These are phyloP conservation scores for Pythium guiyangense DNA, from an alignment of 352 stramenopile genomes.

Conservation along the genomic window DNA sequence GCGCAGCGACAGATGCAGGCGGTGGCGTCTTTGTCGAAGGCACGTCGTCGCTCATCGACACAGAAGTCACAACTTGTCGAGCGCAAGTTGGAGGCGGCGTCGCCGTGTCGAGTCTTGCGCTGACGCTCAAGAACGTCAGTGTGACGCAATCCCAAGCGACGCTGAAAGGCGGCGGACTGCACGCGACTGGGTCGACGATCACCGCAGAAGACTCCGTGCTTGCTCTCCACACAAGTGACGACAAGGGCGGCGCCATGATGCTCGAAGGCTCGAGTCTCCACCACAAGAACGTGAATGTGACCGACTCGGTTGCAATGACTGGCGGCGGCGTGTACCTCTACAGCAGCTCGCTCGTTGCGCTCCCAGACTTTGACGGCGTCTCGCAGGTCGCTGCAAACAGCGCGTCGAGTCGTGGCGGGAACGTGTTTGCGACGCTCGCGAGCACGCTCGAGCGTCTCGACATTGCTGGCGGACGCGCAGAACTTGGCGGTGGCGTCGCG, in stretches of 20 bases:
- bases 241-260: conserved; percentile 30
- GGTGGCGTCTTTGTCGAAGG: conserved; percentile 26
- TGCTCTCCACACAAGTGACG: conserved; percentile 1
- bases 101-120: neutral
- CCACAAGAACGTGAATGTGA: conserved; percentile 24
- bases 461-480: conserved; percentile 1
- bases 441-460: conserved; percentile 2
- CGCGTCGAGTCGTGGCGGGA: conserved; percentile 11
- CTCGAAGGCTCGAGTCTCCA: conserved; percentile 15
- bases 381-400: conserved; percentile 5
- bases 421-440: conserved; percentile 4
- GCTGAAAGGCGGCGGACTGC: conserved; percentile 26
- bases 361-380: neutral
- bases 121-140: neutral
- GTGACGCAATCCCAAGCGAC: conserved; percentile 4
- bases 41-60: conserved; percentile 1
- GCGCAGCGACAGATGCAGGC: conserved; percentile 17
- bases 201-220: conserved; percentile 5
- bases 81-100: conserved; percentile 8
- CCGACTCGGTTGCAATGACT: conserved; percentile 12
- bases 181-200: conserved; percentile 10
- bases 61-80: conserved; percentile 7
- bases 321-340: conserved; percentile 38
- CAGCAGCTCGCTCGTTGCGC: conserved; percentile 11
- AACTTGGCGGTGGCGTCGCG: conserved; percentile 19